Evolutionary conservation across 208 protist genomes (phyloP), one percentile per base, ranked within the genome.

Genomic region (Plasmodiophora brassicae): DNA sequence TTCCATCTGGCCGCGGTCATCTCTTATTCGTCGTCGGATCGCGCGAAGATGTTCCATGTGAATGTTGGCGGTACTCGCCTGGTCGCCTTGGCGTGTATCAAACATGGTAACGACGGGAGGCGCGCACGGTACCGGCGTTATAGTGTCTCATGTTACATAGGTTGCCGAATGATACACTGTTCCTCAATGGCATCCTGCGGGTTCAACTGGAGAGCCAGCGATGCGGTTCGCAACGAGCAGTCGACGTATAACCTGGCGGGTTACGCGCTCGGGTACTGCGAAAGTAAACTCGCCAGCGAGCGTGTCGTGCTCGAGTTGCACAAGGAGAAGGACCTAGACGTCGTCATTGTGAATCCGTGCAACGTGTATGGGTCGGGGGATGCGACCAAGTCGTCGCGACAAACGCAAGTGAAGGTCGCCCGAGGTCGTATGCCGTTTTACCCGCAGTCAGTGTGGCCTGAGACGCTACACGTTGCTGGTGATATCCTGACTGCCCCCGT

Each of bases 1-100:
- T 78, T 78, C 65, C 65, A 78, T 32, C n/a, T 78, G 41, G 65
- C 65, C 41, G 65, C 65, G 10, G 5, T 78, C 41, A 78, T 78
- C 20, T 8, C n/a, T 5, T 78, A 78, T 32, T 5, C 5, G 5
- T 38, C 65, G n/a, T n/a, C 65, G 5, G n/a, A 36, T 8, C 5
- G 65, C 14, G 5, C 5, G 5, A 5, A 5, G 20, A 38, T 78
- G n/a, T 78, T 78, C n/a, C 32, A 78, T 14, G 65, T 78, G 5
- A 78, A 78, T 78, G 65, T 78, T 8, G 65, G n/a, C 20, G 65
- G 65, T 8, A 5, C 65, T 38, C 14, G 32, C 14, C 32, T 38
- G 32, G 65, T 78, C 41, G 65, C 65, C n/a, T 8, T 14, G 41
- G 65, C 65, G 5, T 78, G 65, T 38, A 5, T 78, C 14, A 5